These are phyloP conservation scores for Hippophae rhamnoides DNA, from an alignment of 306 rosid genomes.

Conservation along the genomic window DNA sequence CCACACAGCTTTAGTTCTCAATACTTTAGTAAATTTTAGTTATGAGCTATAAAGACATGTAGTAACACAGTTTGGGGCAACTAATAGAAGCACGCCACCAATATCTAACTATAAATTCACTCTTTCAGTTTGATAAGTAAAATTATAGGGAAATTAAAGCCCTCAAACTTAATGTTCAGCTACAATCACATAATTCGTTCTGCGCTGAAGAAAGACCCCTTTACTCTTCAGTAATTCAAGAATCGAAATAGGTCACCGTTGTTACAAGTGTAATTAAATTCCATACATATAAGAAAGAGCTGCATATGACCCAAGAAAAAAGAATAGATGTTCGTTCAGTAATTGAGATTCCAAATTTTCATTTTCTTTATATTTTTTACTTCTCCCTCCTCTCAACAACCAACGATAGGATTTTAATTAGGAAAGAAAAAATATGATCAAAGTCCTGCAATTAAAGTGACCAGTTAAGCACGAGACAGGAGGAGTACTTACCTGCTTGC, in stretches of 20 bases:
- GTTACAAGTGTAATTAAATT: neutral
- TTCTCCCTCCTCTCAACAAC: neutral
- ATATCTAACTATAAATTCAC: neutral
- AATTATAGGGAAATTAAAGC: neutral
- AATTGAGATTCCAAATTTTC: neutral
- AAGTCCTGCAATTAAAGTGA: neutral
- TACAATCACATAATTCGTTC: neutral
- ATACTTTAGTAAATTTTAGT: too few species aligned
- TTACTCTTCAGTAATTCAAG: neutral
- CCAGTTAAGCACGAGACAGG: neutral
- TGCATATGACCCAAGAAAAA: neutral
- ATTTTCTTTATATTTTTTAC: neutral
- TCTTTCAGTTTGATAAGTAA: neutral
- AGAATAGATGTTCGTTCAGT: neutral
- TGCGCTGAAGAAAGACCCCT: too few species aligned
- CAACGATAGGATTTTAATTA: conserved; percentile 4
- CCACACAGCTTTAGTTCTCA: too few species aligned
- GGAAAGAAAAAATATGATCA: neutral
- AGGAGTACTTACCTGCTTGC: conserved; percentile 73
- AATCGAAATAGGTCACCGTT: neutral
- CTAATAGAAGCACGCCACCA: neutral
- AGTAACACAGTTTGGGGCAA: neutral
- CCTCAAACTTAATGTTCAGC: neutral
- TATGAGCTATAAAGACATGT: neutral
- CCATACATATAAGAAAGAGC: neutral